Evolutionary conservation across 2,329 filamentous ascomycete genomes (phyloP).

Genomic region (Phaeosphaeria sp.): DNA sequence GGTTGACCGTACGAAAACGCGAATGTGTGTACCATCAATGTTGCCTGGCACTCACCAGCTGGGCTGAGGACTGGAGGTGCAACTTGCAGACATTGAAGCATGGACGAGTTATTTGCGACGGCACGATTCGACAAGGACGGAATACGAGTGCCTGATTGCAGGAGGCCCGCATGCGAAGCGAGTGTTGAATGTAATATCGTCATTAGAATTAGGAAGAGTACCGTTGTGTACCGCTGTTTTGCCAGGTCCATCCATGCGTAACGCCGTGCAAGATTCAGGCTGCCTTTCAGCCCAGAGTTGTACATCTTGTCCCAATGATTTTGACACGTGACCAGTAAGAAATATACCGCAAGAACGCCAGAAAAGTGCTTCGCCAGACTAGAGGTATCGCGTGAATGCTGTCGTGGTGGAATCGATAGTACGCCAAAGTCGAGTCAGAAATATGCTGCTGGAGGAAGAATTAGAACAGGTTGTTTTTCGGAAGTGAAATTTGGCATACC

Average conservation of each 20-base stretch:
- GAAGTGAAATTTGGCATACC: neutral
- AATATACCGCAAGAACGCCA: slow-evolving; percentile 15
- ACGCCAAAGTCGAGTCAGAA: slow-evolving; percentile 10
- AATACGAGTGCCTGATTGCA: slow-evolving; percentile 16
- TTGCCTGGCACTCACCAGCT: slow-evolving; percentile 54
- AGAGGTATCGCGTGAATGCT: slow-evolving; percentile 34
- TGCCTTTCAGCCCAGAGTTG: slow-evolving; percentile 24
- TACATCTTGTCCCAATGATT: slow-evolving; percentile 19
- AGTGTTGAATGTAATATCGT: slow-evolving; percentile 33
- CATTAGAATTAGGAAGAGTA: slow-evolving; percentile 44
- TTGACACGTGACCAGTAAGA: neutral
- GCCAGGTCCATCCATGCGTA: slow-evolving; percentile 14
- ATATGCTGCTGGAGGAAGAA: slow-evolving; percentile 3
- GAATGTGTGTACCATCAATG: slow-evolving; percentile 76
- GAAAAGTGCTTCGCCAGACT: slow-evolving; percentile 30
- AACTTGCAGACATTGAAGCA: slow-evolving; percentile 72
- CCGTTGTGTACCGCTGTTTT: slow-evolving; percentile 15
- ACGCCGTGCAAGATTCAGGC: slow-evolving; percentile 18
- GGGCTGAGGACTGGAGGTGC: slow-evolving; percentile 68
- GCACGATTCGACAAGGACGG: slow-evolving; percentile 27
- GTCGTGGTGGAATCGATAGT: slow-evolving; percentile 9
- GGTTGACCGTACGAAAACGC: slow-evolving; percentile 75
- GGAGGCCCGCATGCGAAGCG: slow-evolving; percentile 26
- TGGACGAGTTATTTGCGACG: slow-evolving; percentile 31
- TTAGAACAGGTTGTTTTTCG: neutral